Conservation (phyloP, 495 filamentous ascomycete species). For the Aspergillus heteromorphus region DNA sequence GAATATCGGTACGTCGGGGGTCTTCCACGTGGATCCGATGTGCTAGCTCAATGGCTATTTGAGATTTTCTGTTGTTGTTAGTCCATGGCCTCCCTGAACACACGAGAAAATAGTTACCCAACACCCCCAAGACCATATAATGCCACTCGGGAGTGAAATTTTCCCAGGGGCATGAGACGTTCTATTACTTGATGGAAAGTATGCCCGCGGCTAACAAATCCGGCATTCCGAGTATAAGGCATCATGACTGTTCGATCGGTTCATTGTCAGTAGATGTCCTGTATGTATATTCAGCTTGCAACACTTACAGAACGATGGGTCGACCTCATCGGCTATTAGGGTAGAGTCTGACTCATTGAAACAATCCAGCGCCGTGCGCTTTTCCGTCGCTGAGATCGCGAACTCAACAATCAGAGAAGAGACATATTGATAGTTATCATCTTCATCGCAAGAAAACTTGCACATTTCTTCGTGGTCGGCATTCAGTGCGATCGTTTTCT, state of each 20-base stretch:
- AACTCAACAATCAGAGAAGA: slow-evolving; percentile 6
- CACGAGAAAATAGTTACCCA: slow-evolving; percentile 15
- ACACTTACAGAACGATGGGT: background rate
- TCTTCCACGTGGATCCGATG: slow-evolving; percentile 18
- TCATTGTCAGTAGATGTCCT: background rate
- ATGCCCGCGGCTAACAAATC: slow-evolving; percentile 8
- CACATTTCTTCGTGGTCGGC: slow-evolving; percentile 25
- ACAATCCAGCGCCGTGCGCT: background rate
- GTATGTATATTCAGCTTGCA: background rate
- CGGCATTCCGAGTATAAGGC: slow-evolving; percentile 3
- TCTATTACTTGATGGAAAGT: slow-evolving; percentile 1
- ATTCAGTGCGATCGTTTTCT: slow-evolving; percentile 18
- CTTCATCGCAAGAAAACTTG: slow-evolving; percentile 17
- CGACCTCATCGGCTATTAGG: background rate
- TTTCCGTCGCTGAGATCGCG: slow-evolving; percentile 4
- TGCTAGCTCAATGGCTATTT: slow-evolving; percentile 37
- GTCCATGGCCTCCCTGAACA: background rate
- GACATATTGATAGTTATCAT: slow-evolving; percentile 22
- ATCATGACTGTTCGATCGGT: background rate
- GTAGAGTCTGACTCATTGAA: background rate
- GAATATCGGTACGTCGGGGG: slow-evolving; percentile 30
- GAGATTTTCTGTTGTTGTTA: slow-evolving; percentile 24
- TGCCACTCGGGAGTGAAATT: slow-evolving; percentile 13
- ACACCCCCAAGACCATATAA: slow-evolving; percentile 27
- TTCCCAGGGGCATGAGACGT: background rate